Evolutionary conservation across 2,329 filamentous ascomycete species (phyloP), one percentile per base, ranked within the genome.

Genomic region (Colletotrichum liriopes): DNA sequence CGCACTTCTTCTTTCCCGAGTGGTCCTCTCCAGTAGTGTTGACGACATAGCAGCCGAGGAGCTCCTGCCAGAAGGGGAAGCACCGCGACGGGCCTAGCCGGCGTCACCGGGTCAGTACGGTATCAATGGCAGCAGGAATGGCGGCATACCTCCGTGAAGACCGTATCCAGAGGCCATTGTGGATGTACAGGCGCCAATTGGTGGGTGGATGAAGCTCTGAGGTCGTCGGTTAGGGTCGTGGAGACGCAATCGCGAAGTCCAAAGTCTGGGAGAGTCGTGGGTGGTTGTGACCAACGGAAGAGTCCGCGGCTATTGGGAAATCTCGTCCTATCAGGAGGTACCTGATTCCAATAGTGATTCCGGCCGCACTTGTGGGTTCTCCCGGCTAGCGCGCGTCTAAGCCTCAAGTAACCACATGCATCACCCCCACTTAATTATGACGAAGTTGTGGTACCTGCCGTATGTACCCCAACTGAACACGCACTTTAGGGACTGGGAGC

Each of bases 21-120:
- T 91, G 88, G 80, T 95, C 93, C 67, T 96, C 93, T 75, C 93
- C 87, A 76, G 89, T 90, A 67, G 94, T 94, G 87, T 98, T 98
- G 81, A 98, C 92, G 73, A 98, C 95, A 84, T 99, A 99, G 91
- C 96, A 99, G 79, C 95, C 95, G 82, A 99, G 93, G 76, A 98
- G 92, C 86, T 99, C 96, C 86, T 99, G 96, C 96, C 96, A 99
- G 91, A 98, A 99, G 81, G 95, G 94, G 88, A 98, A 98, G 91
- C 96, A 99, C 84, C 96, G 94, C 77, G 86, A 86, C 74, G 89
- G 88, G 79, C 89, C 89, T 91, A 77, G 6, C 72, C 59, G 47
- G 18, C 20, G 43, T 37, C 18, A 55, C n/a, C 60, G 63, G 45
- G 73, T 80, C 67, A 81, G 78, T 54, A 62, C 26, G 29, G 65